Evolutionary conservation across 148 eudicot genomes (phyloP).

Genomic region (Limonium bicolor): DNA sequence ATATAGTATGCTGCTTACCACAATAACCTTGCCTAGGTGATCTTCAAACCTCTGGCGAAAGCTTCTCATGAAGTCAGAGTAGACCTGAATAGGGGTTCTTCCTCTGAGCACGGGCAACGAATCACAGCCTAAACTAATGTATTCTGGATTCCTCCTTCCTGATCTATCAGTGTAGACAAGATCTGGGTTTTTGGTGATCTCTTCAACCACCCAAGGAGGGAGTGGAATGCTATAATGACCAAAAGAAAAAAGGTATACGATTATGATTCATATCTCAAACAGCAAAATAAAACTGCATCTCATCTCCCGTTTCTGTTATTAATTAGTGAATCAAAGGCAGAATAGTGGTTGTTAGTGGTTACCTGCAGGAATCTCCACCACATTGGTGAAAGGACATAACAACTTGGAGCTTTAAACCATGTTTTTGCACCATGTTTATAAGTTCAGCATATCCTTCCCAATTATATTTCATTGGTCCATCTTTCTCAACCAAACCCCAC

Average conservation of each 20-base stretch:
- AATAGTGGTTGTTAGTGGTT: slow-evolving; percentile 1
- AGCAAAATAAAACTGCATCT: too few relatives aligned
- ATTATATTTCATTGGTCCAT: slow-evolving; percentile 62
- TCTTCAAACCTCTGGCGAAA: slow-evolving; percentile 57
- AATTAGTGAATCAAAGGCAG: too few relatives aligned
- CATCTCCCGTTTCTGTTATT: too few relatives aligned
- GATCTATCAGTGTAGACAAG: slow-evolving; percentile 84
- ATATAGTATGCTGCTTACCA: too few relatives aligned
- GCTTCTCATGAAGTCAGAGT: slow-evolving; percentile 78
- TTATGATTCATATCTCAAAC: too few relatives aligned
- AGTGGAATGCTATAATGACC: slow-evolving; percentile 58
- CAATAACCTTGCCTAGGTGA: slow-evolving; percentile 57
- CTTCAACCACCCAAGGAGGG: slow-evolving; percentile 95
- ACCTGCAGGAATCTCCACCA: slow-evolving; percentile 98
- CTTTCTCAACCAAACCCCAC: slow-evolving; percentile 98
- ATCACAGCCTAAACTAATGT: slow-evolving; percentile 74
- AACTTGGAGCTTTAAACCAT: slow-evolving; percentile 85
- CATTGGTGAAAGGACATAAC: slow-evolving; percentile 96
- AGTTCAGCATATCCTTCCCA: slow-evolving; percentile 93
- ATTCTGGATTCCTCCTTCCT: slow-evolving; percentile 84
- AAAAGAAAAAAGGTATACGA: not conserved
- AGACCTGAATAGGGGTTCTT: slow-evolving; percentile 91
- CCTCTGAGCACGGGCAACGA: slow-evolving; percentile 64
- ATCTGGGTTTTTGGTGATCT: slow-evolving; percentile 72
- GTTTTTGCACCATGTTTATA: slow-evolving; percentile 56